A percentile compares a stretch with the other conserved stretches of the same genome.
Evolutionary conservation across 441 rosid genomes (phyloP).

Genomic region (Gossypium aridum): DNA sequence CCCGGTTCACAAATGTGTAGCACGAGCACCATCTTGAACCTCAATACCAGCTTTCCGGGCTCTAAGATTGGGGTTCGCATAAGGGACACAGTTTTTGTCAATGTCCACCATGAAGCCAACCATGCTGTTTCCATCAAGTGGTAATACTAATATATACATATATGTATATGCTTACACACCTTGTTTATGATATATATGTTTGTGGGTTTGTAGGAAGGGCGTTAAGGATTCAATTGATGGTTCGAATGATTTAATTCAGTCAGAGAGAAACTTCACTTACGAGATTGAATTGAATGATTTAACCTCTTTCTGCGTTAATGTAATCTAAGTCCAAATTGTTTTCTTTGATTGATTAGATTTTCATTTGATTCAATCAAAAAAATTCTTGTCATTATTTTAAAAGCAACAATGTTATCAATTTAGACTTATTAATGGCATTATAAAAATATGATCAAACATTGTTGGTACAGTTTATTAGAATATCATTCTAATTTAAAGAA

Average conservation of each 20-base stretch:
- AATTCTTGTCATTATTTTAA: too few species aligned
- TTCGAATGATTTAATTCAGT: slow-evolving; percentile 18
- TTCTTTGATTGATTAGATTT: too few species aligned
- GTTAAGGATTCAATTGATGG: not conserved
- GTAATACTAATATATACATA: not conserved
- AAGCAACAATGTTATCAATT: too few species aligned
- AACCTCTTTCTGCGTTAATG: too few species aligned
- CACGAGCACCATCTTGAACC: slow-evolving; percentile 15
- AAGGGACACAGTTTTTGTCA: slow-evolving; percentile 19
- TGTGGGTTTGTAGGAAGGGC: not conserved
- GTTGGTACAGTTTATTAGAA: too few species aligned
- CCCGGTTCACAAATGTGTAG: slow-evolving; percentile 15
- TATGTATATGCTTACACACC: not conserved
- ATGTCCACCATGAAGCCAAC: slow-evolving; percentile 18
- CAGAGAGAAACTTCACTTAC: slow-evolving; percentile 37
- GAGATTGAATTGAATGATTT: slow-evolving; percentile 23
- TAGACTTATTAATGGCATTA: too few species aligned
- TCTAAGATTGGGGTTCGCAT: slow-evolving; percentile 15
- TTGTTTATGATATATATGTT: not conserved
- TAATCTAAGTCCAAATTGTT: too few species aligned
- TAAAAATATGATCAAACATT: too few species aligned
- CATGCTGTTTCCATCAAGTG: slow-evolving; percentile 9
- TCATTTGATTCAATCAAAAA: too few species aligned
- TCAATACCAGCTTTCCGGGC: slow-evolving; percentile 21
- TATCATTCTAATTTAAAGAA: too few species aligned